Evolutionary conservation across 2,329 filamentous ascomycete species (phyloP).

Genomic region (Aspergillus pseudoterreus): DNA sequence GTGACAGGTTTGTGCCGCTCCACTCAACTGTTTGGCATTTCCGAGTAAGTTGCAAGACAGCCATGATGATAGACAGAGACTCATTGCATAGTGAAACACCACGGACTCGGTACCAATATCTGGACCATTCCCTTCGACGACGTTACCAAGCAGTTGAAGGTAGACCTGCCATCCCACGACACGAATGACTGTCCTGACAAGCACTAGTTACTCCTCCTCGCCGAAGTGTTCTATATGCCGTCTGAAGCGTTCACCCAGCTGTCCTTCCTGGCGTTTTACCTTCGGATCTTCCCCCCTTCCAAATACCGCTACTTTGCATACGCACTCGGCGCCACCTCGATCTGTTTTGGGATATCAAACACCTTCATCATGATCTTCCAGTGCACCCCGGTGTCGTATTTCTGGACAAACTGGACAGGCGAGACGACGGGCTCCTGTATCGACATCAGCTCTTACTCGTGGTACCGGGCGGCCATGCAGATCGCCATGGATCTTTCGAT

Average conservation of each 20-base stretch:
- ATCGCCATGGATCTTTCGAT: conserved; percentile 54
- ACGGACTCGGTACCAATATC: conserved; percentile 13
- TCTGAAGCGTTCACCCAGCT: conserved; percentile 49
- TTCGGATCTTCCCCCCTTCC: conserved; percentile 51
- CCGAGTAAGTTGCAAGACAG: conserved; percentile 1
- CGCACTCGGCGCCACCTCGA: conserved; percentile 44
- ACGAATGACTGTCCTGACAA: too few species aligned
- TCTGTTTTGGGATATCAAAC: conserved; percentile 45
- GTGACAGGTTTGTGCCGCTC: conserved; percentile 3
- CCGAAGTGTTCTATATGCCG: conserved; percentile 46
- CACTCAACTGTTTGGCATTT: conserved; percentile 6
- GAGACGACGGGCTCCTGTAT: conserved; percentile 48
- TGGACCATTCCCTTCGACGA: conserved; percentile 12
- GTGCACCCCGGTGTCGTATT: conserved; percentile 39
- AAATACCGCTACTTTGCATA: conserved; percentile 35
- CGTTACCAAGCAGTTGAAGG: conserved; percentile 10
- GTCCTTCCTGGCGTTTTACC: conserved; percentile 54
- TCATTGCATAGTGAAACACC: conserved; percentile 6
- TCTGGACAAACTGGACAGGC: conserved; percentile 54
- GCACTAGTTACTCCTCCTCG: conserved; percentile 8
- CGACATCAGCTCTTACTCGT: conserved; percentile 48
- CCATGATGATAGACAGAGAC: neutral
- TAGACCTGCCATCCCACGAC: neutral
- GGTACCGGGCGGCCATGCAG: conserved; percentile 52
- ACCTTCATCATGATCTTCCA: conserved; percentile 23